A percentile compares a stretch with the other conserved stretches of the same genome.
phyloP scores from a whole-genome alignment of 2,329 filamentous ascomycete genomes.

The Botrytis squamosa region DNA sequence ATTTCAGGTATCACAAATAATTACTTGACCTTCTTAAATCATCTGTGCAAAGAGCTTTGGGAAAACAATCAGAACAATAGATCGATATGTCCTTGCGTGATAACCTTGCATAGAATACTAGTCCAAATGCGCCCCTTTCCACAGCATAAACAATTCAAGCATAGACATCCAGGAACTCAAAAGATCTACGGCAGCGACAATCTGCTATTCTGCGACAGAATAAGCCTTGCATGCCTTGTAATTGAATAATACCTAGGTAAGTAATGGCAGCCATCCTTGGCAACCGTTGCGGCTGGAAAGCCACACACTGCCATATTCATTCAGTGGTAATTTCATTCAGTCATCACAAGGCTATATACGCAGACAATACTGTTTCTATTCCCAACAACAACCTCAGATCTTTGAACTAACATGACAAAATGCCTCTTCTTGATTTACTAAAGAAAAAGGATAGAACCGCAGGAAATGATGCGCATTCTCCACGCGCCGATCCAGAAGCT shows the following conservation, averaged over 20 bases:
- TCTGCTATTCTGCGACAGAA: neutral
- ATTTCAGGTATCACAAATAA: neutral
- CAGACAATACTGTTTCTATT: constrained; percentile 2
- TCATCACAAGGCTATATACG: constrained; percentile 23
- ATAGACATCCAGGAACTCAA: constrained; percentile 19
- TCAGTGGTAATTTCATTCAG: constrained; percentile 22
- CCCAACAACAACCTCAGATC: constrained; percentile 13
- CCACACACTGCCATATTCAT: constrained; percentile 28
- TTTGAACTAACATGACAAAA: constrained; percentile 39
- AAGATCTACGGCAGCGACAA: constrained; percentile 31
- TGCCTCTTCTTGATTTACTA: constrained; percentile 60
- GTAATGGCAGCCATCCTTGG: constrained; percentile 23
- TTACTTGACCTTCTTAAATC: neutral
- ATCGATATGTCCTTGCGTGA: constrained; percentile 3
- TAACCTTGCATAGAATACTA: constrained; percentile 6
- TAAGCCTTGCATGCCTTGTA: constrained; percentile 18
- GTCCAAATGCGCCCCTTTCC: constrained; percentile 16
- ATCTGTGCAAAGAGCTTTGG: neutral
- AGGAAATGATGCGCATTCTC: constrained; percentile 38
- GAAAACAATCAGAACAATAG: neutral
- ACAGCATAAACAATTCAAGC: constrained; percentile 6
- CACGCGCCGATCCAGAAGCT: constrained; percentile 30
- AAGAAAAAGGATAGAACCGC: constrained; percentile 60
- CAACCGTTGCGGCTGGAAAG: constrained; percentile 28
- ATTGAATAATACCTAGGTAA: neutral